These are phyloP conservation scores for Diutina sp. DNA, from an alignment of 1,139 yeast species.

Conservation along the genomic window DNA sequence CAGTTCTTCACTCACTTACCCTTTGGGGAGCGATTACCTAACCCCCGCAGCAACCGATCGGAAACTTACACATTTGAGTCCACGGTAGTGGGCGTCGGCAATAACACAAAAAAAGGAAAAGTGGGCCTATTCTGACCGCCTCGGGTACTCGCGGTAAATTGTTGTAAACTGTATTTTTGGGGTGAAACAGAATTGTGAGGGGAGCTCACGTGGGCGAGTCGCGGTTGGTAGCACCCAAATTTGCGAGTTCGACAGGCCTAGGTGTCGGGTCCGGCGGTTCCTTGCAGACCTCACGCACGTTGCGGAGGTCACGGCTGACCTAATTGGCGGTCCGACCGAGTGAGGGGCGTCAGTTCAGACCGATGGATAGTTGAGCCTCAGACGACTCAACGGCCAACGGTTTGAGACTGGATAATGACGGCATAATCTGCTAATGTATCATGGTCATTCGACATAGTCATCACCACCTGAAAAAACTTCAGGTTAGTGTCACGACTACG, in stretches of 20 bases:
- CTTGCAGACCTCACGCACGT: background rate
- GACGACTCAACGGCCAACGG: background rate
- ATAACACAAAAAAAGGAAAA: background rate
- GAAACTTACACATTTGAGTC: background rate
- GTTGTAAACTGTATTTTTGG: too few species aligned
- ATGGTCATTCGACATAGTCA: too few species aligned
- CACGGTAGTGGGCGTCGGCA: background rate
- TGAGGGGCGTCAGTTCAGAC: background rate
- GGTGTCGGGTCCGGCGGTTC: background rate
- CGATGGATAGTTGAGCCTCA: background rate
- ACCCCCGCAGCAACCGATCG: background rate
- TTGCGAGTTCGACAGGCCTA: too few species aligned
- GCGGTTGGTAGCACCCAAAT: background rate
- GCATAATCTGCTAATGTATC: too few species aligned
- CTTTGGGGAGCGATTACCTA: background rate
- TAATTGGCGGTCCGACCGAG: background rate
- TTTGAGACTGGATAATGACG: background rate
- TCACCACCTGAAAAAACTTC: too few species aligned
- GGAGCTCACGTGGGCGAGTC: background rate
- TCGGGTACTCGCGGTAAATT: too few species aligned
- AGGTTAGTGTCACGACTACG: background rate
- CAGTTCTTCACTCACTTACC: background rate
- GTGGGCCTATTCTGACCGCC: background rate
- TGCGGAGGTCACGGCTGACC: background rate
- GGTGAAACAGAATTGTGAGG: background rate